Base-by-base conservation (phyloP, 495 filamentous ascomycete genomes). In the Talaromyces stipitatus region DNA sequence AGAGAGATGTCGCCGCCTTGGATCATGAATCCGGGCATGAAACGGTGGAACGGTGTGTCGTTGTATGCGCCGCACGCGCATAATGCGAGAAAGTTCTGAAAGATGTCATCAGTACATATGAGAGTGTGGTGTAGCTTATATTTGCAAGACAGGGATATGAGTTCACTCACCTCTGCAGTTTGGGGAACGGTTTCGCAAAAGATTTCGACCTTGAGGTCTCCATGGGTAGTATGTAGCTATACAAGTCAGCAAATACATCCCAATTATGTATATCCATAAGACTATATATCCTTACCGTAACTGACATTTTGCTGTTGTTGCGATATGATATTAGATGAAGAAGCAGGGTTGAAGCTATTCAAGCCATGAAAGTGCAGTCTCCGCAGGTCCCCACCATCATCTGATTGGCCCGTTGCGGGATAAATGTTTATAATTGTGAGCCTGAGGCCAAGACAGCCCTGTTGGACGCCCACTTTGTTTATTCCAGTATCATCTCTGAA, bases 101-200 rank as follows among this genome's bases (percentile, higher is more conserved):
- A 26, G 38, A 28, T 22, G 23, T 30, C 11, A 23, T 54, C 16
- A 56, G 20, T 10, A 18, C 11, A 61, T 45, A 47, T 18, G 9
- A 20, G 18, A 27, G 30, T 2, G 8, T 4, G 28, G 28, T 29
- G 9, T 9, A 29, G 28, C 4, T 29, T 29, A 29, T n/a, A n/a
- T n/a, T n/a, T n/a, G n/a, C n/a, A 29, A 29, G 28, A 9, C 22
- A 23, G n/a, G n/a, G 52, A 32, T 23, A 32, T 14, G 26, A 41
- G 12, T 20, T 56, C 45, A 32, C 61, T 47, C 75, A 85, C 86
- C 69, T 91, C 85, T 55, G 89, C 85, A 2, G 95, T 96, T 70
- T 95, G 86, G 51, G 94, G 94, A 26, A 95, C 89, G 63, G 86
- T 84, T 74, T 96, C 90, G 75, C 92, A 97, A 75, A 97, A 97